Conservation (phyloP, 2,329 filamentous ascomycete genomes). For the Corinectria fuckeliana region DNA sequence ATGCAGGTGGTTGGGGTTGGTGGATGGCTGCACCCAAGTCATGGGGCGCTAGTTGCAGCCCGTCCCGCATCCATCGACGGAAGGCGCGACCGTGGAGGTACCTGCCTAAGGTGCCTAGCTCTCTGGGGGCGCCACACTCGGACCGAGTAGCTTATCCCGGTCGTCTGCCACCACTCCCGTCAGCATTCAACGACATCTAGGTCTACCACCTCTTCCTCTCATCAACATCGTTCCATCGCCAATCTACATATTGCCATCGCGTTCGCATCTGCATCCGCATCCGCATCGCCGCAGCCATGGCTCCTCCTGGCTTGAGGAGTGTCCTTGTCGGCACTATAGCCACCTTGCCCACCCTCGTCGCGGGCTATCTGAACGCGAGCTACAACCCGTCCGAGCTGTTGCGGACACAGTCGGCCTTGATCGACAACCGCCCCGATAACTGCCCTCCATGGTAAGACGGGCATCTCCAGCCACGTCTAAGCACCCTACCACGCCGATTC, state of each 20-base stretch:
- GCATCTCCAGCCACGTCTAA: background rate
- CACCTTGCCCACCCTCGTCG: constrained; percentile 48
- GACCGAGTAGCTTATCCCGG: constrained; percentile 35
- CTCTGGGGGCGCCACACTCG: constrained; percentile 37
- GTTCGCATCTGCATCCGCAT: constrained; percentile 23
- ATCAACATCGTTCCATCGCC: constrained; percentile 10
- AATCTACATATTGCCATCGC: background rate
- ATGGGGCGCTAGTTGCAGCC: constrained; percentile 11
- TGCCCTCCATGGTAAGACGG: constrained; percentile 75
- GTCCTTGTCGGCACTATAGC: constrained; percentile 49
- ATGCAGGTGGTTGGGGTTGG: constrained; percentile 1
- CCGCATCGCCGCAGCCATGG: constrained; percentile 46
- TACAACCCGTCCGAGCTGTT: constrained; percentile 67
- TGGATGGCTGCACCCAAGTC: constrained; percentile 8
- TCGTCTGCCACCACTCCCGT: constrained; percentile 27
- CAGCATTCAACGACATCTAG: constrained; percentile 21
- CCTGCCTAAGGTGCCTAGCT: constrained; percentile 16
- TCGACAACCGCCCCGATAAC: constrained; percentile 75
- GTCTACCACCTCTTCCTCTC: background rate
- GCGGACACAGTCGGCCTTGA: constrained; percentile 71
- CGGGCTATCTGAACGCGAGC: constrained; percentile 58
- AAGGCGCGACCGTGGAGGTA: constrained; percentile 9
- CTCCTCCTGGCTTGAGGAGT: constrained; percentile 45
- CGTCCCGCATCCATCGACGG: background rate
- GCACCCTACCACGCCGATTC: background rate